Base-by-base conservation (phyloP, 352 stramenopile species). In the Lagenidium giganteum region DNA sequence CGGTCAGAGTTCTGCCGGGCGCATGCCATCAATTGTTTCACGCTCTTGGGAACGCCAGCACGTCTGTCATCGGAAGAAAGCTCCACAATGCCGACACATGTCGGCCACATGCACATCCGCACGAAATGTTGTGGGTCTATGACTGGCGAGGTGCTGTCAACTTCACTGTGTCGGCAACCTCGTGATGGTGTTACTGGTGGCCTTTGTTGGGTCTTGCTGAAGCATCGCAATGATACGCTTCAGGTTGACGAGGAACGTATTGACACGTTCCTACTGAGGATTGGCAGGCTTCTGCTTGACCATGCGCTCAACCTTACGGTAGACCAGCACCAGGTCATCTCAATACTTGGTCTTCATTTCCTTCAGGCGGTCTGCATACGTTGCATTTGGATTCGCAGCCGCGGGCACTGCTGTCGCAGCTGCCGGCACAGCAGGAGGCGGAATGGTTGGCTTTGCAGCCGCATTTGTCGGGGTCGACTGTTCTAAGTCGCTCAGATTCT, bases 251-350 rank as follows among this genome's bases (percentile, higher is more conserved):
- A 92, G 52, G 54, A 92, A 88, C 0, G 75, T 84, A 39, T 86
- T 88, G 35, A 90, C 88, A 0, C 80, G 80, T 41, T 89, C 77
- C 30, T 87, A 74, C 41, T 92, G 77, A 46, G 87, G 74, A 13
- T 81, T 85, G 8, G 70, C 67, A 0, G 72, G 74, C 32, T 90
- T 89, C 48, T 92, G 74, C 51, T 87, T 83, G 22, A 87, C 80
- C 80, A 92, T 88, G 22, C 77, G 69, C 38, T 88, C 77, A 41
- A 92, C 88, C 42, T 92, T 77, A n/a, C 70, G 68, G 43, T 87
- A 88, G 16, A 92, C 80, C 35, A 90, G 75, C 35, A 92, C 69
- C 9, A 92, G 41, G 38, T 89, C 77, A 21, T 92, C 72, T 75
- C 77, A 92, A 36, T 92, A 90, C 47, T 92, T 92, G 17, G 56